These are phyloP conservation scores for Russula lepida DNA, from an alignment of 768 basidiomycete species.

Conservation along the genomic window DNA sequence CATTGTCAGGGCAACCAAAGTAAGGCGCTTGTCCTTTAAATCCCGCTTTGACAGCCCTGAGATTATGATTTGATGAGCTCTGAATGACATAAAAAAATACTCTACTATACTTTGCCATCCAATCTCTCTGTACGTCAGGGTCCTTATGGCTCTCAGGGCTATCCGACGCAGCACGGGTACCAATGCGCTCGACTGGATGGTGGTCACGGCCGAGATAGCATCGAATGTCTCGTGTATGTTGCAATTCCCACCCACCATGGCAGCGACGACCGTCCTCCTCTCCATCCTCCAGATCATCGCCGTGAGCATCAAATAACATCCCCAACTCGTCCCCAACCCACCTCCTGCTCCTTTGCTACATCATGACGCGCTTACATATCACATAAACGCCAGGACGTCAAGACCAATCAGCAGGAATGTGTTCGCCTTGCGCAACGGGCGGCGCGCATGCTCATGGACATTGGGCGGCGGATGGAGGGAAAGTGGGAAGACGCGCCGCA, in stretches of 20 bases:
- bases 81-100: not conserved
- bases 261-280: slow-evolving; percentile 14
- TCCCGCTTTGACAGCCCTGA: not conserved
- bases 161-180: slow-evolving; percentile 13
- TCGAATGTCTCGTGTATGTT: slow-evolving; percentile 8
- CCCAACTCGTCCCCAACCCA: not conserved
- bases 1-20: not conserved
- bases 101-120: not conserved
- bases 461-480: slow-evolving; percentile 23
- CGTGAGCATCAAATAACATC: not conserved
- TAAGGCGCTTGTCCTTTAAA: not conserved
- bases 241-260: slow-evolving; percentile 16
- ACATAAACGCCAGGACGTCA: slow-evolving; percentile 11
- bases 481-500: slow-evolving; percentile 22
- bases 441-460: slow-evolving; percentile 13
- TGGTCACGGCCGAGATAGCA: slow-evolving; percentile 10
- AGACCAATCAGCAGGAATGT: slow-evolving; percentile 21
- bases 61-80: not conserved
- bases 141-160: slow-evolving; percentile 12
- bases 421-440: slow-evolving; percentile 17
- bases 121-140: not conserved
- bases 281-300: slow-evolving; percentile 16
- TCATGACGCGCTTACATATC: not conserved
- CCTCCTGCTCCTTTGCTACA: not conserved
- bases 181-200: slow-evolving; percentile 17